phyloP scores from a whole-genome alignment of 2,329 filamentous ascomycete species.

The Lomentospora prolificans region DNA sequence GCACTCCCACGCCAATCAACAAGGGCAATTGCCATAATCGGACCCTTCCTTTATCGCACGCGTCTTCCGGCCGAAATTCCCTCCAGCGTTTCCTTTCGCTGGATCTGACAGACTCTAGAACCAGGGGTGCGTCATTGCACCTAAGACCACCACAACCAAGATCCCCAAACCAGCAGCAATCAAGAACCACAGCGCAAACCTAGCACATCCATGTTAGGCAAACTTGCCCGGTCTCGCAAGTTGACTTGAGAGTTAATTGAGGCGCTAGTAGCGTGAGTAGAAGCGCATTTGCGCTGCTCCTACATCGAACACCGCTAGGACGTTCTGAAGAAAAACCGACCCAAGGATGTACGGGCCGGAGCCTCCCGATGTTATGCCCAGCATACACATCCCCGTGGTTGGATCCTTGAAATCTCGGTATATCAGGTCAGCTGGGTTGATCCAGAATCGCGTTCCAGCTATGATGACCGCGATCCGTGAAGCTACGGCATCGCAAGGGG shows the following conservation, averaged over 20 bases:
- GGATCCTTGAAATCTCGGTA: slow-evolving; percentile 32
- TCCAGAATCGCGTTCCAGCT: slow-evolving; percentile 30
- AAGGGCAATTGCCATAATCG: not conserved
- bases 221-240: no score
- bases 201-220: no score
- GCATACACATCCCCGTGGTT: slow-evolving; percentile 36
- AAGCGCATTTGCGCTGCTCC: slow-evolving; percentile 36
- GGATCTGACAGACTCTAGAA: not conserved
- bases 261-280: slow-evolving; percentile 22
- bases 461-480: slow-evolving; percentile 36
- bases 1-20: not conserved
- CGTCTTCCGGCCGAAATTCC: no score
- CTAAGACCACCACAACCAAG: not conserved
- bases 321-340: slow-evolving; percentile 40
- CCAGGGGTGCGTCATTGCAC: not conserved
- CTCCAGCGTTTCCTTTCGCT: no score
- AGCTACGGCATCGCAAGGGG: slow-evolving; percentile 34
- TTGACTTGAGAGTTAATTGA: no score
- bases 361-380: slow-evolving; percentile 34
- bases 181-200: no score
- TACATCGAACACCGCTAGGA: slow-evolving; percentile 37
- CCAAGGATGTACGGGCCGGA: slow-evolving; percentile 39
- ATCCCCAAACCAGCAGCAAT: no score
- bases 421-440: slow-evolving; percentile 39
- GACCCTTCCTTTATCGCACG: not conserved